These are phyloP conservation scores for Penicillium sp. DNA, from an alignment of 2,329 filamentous ascomycete species.

Conservation along the genomic window DNA sequence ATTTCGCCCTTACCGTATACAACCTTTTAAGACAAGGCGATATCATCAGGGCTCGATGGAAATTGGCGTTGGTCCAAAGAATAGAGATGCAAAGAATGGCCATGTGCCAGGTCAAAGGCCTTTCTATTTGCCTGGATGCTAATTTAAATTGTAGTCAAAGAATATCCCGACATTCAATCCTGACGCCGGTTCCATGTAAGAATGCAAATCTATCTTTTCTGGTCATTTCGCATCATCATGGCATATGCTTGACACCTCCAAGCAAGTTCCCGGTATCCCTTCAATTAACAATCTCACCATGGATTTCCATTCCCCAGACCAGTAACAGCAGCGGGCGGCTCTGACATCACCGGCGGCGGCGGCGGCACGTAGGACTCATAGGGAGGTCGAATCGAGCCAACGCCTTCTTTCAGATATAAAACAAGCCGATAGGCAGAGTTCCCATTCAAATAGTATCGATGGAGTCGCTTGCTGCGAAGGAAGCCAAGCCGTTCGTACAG, in stretches of 20 bases:
- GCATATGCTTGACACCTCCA: constrained; percentile 4
- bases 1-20: no score
- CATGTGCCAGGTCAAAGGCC: background rate
- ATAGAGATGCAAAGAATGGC: no score
- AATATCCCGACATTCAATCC: background rate
- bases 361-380: constrained; percentile 25
- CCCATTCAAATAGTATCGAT: constrained; percentile 94
- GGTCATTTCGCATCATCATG: constrained; percentile 23
- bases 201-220: constrained; percentile 19
- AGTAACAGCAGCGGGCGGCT: background rate
- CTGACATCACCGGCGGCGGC: background rate
- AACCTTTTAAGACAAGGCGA: no score
- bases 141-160: background rate
- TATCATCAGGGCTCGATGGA: no score
- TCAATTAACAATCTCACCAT: background rate
- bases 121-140: background rate
- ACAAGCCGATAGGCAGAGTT: constrained; percentile 91
- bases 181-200: constrained; percentile 5
- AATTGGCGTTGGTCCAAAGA: no score
- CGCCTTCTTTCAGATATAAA: constrained; percentile 69
- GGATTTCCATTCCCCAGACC: background rate
- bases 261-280: background rate
- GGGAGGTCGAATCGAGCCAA: constrained; percentile 44
- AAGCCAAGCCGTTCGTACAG: constrained; percentile 94
- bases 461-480: constrained; percentile 84